Evolutionary conservation across 2,329 filamentous ascomycete species (phyloP), one percentile per base, ranked within the genome.

Genomic region (Ceratocystis diversiconidia): DNA sequence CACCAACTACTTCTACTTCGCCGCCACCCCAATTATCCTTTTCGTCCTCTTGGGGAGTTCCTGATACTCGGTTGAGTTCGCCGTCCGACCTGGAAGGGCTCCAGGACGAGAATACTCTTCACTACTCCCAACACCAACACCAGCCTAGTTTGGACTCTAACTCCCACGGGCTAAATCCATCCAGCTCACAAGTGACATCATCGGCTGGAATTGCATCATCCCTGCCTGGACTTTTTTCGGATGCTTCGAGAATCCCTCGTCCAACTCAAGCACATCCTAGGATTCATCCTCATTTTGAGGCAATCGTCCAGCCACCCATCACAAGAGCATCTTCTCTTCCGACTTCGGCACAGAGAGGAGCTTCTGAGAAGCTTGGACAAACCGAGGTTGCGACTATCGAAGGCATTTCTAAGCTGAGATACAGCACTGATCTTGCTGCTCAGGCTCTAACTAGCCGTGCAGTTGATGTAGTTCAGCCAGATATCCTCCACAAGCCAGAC

Each of bases 21-120:
- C 55, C 55, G 28, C n/a, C 55, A 30, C n/a, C 55, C 12, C 55
- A 30, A n/a, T 30, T 59, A 4, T 59, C 55, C 15, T 59, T 59
- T 30, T 59, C 55, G 25, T 59, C 55, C 17, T 59, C 55, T 28
- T 59, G 55, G 55, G 55, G 55, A 8, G 55, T 59, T 25, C 55
- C 25, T n/a, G 55, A 36, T 8, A 36, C 55, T n/a, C 55, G 17
- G 10, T 30, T 36, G 19, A 8, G 15, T n/a, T 59, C 55, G 25
- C 55, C 55, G 5, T 36, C 25, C 7, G 25, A 59, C 7, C 55
- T 36, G 12, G 55, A 36, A 8, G 55, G 55, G 8, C 7, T 19
- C 28, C 55, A 32, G 15, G 28, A 30, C 5, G 15, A 22, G 10
- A 15, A 17, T n/a, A 19, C 2, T 36, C 55, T 30, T 59, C 55